These are phyloP conservation scores for Fusarium secorum DNA, from an alignment of 2,329 filamentous ascomycete genomes.

Conservation along the genomic window DNA sequence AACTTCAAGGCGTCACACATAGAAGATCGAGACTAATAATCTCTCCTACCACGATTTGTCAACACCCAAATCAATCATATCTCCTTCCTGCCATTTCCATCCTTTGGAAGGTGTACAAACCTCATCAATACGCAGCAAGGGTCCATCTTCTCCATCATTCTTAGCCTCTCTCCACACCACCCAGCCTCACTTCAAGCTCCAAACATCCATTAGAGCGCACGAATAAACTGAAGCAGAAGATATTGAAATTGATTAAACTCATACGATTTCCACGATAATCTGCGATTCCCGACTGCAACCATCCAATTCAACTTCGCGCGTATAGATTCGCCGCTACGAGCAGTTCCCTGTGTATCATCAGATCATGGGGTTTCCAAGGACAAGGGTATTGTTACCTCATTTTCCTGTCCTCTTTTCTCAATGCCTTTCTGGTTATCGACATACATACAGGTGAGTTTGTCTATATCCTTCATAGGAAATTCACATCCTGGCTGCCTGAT, in stretches of 20 bases:
- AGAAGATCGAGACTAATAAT: background rate
- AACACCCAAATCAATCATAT: background rate
- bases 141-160: constrained; percentile 19
- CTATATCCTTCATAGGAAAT: background rate
- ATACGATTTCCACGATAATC: background rate
- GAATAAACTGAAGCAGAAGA: background rate
- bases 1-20: background rate
- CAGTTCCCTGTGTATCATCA: background rate
- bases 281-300: background rate
- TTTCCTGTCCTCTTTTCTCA: background rate
- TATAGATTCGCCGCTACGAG: background rate
- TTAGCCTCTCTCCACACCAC: constrained; percentile 35
- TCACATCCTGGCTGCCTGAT: background rate
- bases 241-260: background rate
- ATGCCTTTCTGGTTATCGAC: background rate
- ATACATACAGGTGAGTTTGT: background rate
- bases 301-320: background rate
- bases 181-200: background rate
- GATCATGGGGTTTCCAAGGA: constrained; percentile 17
- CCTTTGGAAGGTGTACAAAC: constrained; percentile 31
- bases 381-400: background rate
- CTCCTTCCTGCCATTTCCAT: background rate
- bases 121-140: constrained; percentile 30
- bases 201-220: constrained; percentile 1
- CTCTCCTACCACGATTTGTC: background rate